These are phyloP conservation scores for Cruciata laevipes DNA, from an alignment of 257 asterid species.

Conservation along the genomic window DNA sequence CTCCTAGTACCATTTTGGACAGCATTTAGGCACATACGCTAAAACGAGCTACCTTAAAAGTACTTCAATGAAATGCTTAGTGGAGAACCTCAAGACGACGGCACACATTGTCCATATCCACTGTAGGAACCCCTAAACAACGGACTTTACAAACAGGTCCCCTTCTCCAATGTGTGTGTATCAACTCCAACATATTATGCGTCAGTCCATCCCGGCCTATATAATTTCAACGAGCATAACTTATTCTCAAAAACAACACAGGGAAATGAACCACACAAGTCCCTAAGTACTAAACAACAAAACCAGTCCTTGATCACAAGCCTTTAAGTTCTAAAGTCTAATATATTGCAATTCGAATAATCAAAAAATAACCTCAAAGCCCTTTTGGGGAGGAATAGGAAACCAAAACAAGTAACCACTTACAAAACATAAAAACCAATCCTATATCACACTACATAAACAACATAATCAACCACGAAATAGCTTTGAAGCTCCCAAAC, in stretches of 20 bases:
- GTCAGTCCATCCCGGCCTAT: conserved; percentile 97
- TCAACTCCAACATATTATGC: conserved; percentile 97
- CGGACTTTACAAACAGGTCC: conserved; percentile 94
- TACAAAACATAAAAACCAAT: too few species aligned
- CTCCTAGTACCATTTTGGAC: conserved; percentile 37
- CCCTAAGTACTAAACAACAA: background rate
- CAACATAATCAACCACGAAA: background rate
- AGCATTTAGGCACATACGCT: conserved; percentile 1
- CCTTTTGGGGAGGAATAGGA: too few species aligned
- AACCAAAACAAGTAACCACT: background rate
- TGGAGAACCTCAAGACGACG: conserved; percentile 76
- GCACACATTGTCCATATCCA: conserved; percentile 85
- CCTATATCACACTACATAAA: background rate
- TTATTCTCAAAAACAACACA: background rate
- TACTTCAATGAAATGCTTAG: conserved; percentile 18
- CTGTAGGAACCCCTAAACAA: conserved; percentile 94
- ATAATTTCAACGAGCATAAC: conserved; percentile 6
- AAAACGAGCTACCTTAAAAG: conserved; percentile 7
- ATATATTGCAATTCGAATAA: too few species aligned
- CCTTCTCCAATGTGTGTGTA: conserved; percentile 95
- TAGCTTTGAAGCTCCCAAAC: background rate
- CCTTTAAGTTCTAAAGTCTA: too few species aligned
- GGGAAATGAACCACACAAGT: background rate
- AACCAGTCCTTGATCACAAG: background rate
- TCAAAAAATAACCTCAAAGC: background rate